Conservation (phyloP, 495 filamentous ascomycete genomes). For the Podospora comata region DNA sequence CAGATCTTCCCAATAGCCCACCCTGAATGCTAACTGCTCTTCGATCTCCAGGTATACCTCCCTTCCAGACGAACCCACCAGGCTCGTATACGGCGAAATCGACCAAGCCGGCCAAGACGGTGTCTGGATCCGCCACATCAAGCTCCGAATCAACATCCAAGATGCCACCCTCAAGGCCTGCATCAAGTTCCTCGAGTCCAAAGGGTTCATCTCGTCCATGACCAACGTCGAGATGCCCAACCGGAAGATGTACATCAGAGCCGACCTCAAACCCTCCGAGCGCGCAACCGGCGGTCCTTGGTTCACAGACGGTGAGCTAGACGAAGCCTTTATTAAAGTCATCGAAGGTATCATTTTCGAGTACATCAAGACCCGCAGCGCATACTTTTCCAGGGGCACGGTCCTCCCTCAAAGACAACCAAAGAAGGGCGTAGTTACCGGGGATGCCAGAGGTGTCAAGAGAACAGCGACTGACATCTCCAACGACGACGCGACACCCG, state of each 20-base stretch:
- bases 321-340: slow-evolving; percentile 76
- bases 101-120: slow-evolving; percentile 77
- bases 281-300: slow-evolving; percentile 89
- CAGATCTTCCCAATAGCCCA: background rate
- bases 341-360: slow-evolving; percentile 65
- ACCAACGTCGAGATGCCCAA: slow-evolving; percentile 62
- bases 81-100: slow-evolving; percentile 78
- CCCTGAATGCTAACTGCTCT: background rate
- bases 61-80: slow-evolving; percentile 63
- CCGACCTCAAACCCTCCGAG: slow-evolving; percentile 70
- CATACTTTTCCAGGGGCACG: slow-evolving; percentile 47
- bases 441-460: slow-evolving; percentile 27
- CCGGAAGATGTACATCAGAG: slow-evolving; percentile 82
- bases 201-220: slow-evolving; percentile 55
- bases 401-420: slow-evolving; percentile 28
- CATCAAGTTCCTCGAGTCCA: slow-evolving; percentile 71
- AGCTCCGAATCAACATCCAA: slow-evolving; percentile 70
- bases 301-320: slow-evolving; percentile 77
- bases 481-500: slow-evolving; percentile 32
- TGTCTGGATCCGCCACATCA: slow-evolving; percentile 82
- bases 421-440: slow-evolving; percentile 45
- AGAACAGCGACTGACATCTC: slow-evolving; percentile 45
- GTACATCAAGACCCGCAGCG: slow-evolving; percentile 66
- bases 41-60: slow-evolving; percentile 54
- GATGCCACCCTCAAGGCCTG: slow-evolving; percentile 69